These are phyloP conservation scores for Polyporus arcularius DNA, from an alignment of 768 basidiomycete genomes.

Conservation along the genomic window DNA sequence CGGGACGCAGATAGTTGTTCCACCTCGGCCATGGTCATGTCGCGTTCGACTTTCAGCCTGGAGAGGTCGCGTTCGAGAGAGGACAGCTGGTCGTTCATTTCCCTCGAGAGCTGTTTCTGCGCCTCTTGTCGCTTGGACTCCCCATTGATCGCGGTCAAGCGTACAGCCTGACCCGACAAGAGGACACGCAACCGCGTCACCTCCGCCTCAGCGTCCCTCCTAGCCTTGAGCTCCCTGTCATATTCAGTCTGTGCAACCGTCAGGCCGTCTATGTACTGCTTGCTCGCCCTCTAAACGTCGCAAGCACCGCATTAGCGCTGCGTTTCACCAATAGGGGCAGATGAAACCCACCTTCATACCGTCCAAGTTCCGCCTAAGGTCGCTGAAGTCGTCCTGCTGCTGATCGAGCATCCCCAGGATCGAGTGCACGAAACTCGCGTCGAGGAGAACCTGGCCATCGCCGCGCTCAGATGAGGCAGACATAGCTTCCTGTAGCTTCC, in stretches of 20 bases:
- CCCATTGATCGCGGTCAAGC: constrained; percentile 81
- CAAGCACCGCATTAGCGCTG: neutral
- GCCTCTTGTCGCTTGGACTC: constrained; percentile 75
- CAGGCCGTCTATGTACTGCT: constrained; percentile 89
- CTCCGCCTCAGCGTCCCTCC: constrained; percentile 91
- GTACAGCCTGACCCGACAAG: constrained; percentile 86
- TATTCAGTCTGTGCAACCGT: constrained; percentile 94
- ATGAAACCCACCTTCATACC: constrained; percentile 75
- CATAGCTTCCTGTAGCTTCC: constrained; percentile 62
- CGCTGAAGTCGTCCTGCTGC: constrained; percentile 56
- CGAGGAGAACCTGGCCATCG: constrained; percentile 64
- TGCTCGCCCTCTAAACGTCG: constrained; percentile 73
- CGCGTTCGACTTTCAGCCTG: constrained; percentile 84
- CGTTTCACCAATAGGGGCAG: neutral
- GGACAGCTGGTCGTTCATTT: constrained; percentile 73
- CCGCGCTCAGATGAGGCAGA: constrained; percentile 60
- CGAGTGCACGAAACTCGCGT: constrained; percentile 70
- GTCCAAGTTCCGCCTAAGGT: constrained; percentile 78
- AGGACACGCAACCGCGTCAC: constrained; percentile 82
- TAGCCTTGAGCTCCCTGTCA: constrained; percentile 83
- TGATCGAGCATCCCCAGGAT: constrained; percentile 68
- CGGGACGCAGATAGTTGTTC: constrained; percentile 82
- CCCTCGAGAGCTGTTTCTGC: constrained; percentile 75
- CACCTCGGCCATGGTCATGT: constrained; percentile 90
- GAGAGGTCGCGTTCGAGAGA: constrained; percentile 85